Conservation (phyloP, 148 eudicot species). For the Silene uniflora region DNA sequence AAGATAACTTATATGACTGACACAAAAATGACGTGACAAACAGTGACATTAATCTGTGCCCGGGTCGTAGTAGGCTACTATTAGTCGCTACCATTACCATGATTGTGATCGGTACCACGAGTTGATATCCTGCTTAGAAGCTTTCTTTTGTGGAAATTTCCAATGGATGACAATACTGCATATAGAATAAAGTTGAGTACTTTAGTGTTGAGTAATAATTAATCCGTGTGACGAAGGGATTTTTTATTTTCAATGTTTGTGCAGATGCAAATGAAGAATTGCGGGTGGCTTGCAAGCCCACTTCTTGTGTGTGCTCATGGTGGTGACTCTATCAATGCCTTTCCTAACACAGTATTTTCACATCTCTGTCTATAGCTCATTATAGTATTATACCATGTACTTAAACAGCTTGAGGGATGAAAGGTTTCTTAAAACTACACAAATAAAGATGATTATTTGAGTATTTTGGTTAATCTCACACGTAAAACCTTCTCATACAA, state of each 20-base stretch:
- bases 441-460: not conserved
- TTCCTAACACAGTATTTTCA: slow-evolving; percentile 78
- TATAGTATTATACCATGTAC: not conserved
- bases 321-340: slow-evolving; percentile 81
- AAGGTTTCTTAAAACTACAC: too few species aligned
- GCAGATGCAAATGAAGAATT: slow-evolving; percentile 68
- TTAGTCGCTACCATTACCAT: not conserved
- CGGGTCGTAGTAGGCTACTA: not conserved
- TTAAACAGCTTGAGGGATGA: not conserved
- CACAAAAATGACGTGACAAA: too few species aligned
- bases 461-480: not conserved
- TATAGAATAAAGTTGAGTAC: not conserved
- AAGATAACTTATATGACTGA: not conserved
- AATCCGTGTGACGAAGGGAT: not conserved
- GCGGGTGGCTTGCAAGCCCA: slow-evolving; percentile 75
- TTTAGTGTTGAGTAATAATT: not conserved
- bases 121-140: not conserved
- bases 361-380: slow-evolving; percentile 14
- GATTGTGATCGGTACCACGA: not conserved
- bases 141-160: not conserved
- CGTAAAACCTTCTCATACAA: not conserved
- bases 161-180: not conserved
- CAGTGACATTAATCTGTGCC: not conserved
- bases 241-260: slow-evolving; percentile 21
- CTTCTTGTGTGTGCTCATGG: slow-evolving; percentile 99